Conservation (phyloP, 2,329 filamentous ascomycete species). For the Pseudocercospora fuligena region DNA sequence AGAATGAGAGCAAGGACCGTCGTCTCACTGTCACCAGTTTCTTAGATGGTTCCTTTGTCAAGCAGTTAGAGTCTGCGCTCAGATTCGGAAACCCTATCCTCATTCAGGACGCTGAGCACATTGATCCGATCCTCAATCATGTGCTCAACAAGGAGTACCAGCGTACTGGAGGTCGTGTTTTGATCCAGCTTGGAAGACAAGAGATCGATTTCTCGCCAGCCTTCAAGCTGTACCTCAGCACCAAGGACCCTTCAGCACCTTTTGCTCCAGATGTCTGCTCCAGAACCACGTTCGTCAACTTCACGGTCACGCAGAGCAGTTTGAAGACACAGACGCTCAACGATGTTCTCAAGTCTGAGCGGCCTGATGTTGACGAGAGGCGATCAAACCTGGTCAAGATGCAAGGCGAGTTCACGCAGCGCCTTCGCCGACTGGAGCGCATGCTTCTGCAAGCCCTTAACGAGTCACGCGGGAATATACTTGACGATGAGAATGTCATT, state of each 20-base stretch:
- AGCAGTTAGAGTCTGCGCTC: constrained; percentile 94
- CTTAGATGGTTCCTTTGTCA: constrained; percentile 95
- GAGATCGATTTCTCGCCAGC: constrained; percentile 98
- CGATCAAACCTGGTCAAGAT: constrained; percentile 97
- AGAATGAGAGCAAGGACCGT: constrained; percentile 91
- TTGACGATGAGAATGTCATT: constrained; percentile 97
- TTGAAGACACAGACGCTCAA: constrained; percentile 97
- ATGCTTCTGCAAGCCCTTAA: constrained; percentile 92
- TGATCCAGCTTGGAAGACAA: constrained; percentile 97
- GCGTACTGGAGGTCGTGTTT: constrained; percentile 93
- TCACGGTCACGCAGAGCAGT: constrained; percentile 98
- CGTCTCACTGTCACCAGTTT: constrained; percentile 97
- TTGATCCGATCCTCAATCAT: constrained; percentile 96
- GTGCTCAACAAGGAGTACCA: constrained; percentile 99
- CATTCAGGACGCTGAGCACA: constrained; percentile 95
- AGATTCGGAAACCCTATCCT: constrained; percentile 98
- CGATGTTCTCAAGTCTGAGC: constrained; percentile 94
- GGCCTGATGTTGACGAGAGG: constrained; percentile 94
- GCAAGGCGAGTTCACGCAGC: constrained; percentile 99
- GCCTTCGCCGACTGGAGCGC: constrained; percentile 93
- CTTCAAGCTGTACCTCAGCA: constrained; percentile 94
- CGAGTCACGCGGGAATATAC: constrained; percentile 94
- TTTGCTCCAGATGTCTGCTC: constrained; percentile 98
- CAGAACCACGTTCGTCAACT: constrained; percentile 98
- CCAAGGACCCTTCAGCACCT: constrained; percentile 90